These are phyloP conservation scores for Boechera divaricarpa DNA, from an alignment of 345 rosid species.

Conservation along the genomic window DNA sequence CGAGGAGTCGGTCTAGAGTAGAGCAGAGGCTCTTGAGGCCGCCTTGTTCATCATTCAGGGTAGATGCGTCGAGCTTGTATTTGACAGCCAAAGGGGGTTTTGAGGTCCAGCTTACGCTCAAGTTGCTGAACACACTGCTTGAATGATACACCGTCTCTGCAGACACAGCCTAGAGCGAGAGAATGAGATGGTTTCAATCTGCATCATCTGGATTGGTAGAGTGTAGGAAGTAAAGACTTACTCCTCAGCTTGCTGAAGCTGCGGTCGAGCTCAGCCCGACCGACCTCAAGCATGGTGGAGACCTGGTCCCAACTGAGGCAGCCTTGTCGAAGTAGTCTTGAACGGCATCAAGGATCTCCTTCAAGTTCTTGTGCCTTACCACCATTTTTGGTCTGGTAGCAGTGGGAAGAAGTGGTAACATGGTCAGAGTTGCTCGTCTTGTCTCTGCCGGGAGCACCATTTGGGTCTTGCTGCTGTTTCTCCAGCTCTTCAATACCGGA, in stretches of 20 bases:
- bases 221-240: slow-evolving; percentile 35
- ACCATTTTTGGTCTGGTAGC: slow-evolving; percentile 61
- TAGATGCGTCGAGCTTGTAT: slow-evolving; percentile 67
- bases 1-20: slow-evolving; percentile 82
- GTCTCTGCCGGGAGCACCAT: slow-evolving; percentile 11
- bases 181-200: slow-evolving; percentile 8
- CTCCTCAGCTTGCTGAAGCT: slow-evolving; percentile 85
- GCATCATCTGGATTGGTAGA: neutral
- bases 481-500: slow-evolving; percentile 59
- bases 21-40: slow-evolving; percentile 80
- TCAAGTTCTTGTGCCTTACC: slow-evolving; percentile 83
- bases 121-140: slow-evolving; percentile 73
- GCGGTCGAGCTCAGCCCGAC: slow-evolving; percentile 85
- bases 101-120: slow-evolving; percentile 95
- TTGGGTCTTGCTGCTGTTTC: slow-evolving; percentile 37
- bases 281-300: slow-evolving; percentile 77
- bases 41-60: slow-evolving; percentile 54
- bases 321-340: slow-evolving; percentile 77
- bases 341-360: slow-evolving; percentile 83
- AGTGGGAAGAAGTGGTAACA: slow-evolving; percentile 50
- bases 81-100: slow-evolving; percentile 93
- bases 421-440: slow-evolving; percentile 46
- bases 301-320: slow-evolving; percentile 84
- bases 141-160: slow-evolving; percentile 98
- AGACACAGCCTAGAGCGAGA: neutral